These are phyloP conservation scores for Neonectria sp. DNA, from an alignment of 2,329 filamentous ascomycete genomes.

Conservation along the genomic window DNA sequence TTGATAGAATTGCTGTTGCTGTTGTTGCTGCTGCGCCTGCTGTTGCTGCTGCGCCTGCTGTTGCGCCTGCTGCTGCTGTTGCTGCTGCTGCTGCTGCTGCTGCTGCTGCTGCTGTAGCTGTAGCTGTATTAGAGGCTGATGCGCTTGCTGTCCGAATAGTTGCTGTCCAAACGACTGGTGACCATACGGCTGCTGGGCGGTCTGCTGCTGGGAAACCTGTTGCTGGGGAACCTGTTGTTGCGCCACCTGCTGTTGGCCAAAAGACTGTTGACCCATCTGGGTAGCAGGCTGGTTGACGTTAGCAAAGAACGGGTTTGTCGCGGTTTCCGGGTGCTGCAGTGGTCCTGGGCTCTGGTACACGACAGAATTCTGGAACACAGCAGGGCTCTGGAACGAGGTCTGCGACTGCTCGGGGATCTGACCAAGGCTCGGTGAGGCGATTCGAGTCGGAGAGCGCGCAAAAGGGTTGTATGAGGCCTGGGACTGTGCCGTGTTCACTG, in stretches of 20 bases:
- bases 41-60: slow-evolving; percentile 41
- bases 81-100: slow-evolving; percentile 41
- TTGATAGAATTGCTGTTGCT: slow-evolving; percentile 55
- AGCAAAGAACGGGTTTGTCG: slow-evolving; percentile 57
- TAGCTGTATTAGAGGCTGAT: slow-evolving; percentile 40
- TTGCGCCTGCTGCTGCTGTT: too few species aligned
- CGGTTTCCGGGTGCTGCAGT: slow-evolving; percentile 44
- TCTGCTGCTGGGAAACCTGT: slow-evolving; percentile 46
- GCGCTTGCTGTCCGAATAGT: slow-evolving; percentile 42
- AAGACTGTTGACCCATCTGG: slow-evolving; percentile 46
- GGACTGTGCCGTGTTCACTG: slow-evolving; percentile 57
- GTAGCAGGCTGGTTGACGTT: slow-evolving; percentile 47
- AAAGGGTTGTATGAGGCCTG: slow-evolving; percentile 64
- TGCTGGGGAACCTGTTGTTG: slow-evolving; percentile 33
- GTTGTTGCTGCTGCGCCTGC: slow-evolving; percentile 51
- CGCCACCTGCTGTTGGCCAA: slow-evolving; percentile 44
- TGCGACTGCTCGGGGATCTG: slow-evolving; percentile 70
- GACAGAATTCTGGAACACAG: slow-evolving; percentile 47
- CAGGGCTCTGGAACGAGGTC: slow-evolving; percentile 56
- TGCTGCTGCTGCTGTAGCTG: slow-evolving; percentile 48
- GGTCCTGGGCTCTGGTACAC: slow-evolving; percentile 54
- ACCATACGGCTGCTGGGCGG: slow-evolving; percentile 38
- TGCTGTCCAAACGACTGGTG: slow-evolving; percentile 48
- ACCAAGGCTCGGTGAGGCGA: slow-evolving; percentile 65
- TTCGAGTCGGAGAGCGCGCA: slow-evolving; percentile 63